phyloP scores from a whole-genome alignment of 2,329 filamentous ascomycete species.

The Fusarium xyrophilum region DNA sequence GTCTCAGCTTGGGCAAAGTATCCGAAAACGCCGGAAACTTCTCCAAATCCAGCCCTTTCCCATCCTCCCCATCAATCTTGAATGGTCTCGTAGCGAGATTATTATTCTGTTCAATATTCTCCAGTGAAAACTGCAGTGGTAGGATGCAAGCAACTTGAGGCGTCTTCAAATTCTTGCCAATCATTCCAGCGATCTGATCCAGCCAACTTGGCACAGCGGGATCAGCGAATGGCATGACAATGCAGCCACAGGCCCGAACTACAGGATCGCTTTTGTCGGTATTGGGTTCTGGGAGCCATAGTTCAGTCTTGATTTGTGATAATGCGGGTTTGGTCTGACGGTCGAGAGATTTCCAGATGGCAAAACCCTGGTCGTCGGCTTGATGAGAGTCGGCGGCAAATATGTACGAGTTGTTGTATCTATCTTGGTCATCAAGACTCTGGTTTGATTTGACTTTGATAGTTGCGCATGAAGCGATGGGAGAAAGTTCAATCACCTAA shows the following conservation, averaged over 20 bases:
- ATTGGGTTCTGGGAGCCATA: neutral
- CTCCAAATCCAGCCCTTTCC: neutral
- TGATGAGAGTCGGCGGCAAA: neutral
- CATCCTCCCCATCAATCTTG: neutral
- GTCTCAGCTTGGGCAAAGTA: neutral
- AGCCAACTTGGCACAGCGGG: neutral
- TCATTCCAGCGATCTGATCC: neutral
- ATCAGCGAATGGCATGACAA: conserved; percentile 3
- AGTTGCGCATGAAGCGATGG: neutral
- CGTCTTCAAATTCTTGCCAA: neutral
- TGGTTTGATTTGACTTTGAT: neutral
- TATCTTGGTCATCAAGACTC: accelerated
- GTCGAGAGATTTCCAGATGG: neutral
- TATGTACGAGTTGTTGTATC: neutral
- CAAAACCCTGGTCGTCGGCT: neutral
- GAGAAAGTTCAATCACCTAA: neutral
- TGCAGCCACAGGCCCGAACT: neutral
- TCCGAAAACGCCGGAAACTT: neutral
- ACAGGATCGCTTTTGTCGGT: neutral
- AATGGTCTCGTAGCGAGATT: conserved; percentile 1
- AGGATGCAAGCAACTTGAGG: conserved; percentile 7
- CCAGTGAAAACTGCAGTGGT: neutral
- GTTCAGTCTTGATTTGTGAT: neutral
- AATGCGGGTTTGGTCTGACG: neutral
- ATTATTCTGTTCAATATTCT: neutral